Evolutionary conservation across 768 basidiomycete species (phyloP).

Genomic region (Agaricus subrufescens): DNA sequence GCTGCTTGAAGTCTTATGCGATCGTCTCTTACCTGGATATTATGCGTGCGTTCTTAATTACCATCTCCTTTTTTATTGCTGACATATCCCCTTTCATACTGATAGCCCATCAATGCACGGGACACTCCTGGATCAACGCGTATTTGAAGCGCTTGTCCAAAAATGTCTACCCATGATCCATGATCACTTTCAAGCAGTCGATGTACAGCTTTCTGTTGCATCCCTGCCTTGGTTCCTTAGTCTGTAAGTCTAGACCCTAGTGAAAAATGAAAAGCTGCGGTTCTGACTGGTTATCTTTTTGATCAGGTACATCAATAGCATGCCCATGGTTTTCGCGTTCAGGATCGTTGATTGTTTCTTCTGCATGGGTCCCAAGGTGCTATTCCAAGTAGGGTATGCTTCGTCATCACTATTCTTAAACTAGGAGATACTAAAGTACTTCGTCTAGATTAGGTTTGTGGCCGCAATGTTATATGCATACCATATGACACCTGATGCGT

Average conservation of each 20-base stretch:
- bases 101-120: constrained; percentile 95
- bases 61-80: neutral
- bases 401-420: neutral
- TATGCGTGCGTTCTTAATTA: constrained; percentile 60
- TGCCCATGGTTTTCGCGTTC: constrained; percentile 98
- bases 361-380: constrained; percentile 97
- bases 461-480: constrained; percentile 9
- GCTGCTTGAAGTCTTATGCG: constrained; percentile 92
- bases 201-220: constrained; percentile 95
- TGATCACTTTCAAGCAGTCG: constrained; percentile 85
- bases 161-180: constrained; percentile 90
- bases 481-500: neutral
- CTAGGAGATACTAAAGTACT: neutral
- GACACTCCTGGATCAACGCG: constrained; percentile 95
- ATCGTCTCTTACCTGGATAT: constrained; percentile 94
- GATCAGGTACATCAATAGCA: constrained; percentile 79
- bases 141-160: constrained; percentile 91
- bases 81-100: constrained; percentile 1
- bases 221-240: constrained; percentile 98
- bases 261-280: neutral
- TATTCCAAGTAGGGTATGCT: constrained; percentile 96
- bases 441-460: constrained; percentile 2
- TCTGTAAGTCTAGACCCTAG: constrained; percentile 51
- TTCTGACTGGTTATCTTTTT: neutral
- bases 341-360: constrained; percentile 97